Evolutionary conservation across 73 alveolate species (phyloP).

Genomic region (Paramecium pentaurelia): DNA sequence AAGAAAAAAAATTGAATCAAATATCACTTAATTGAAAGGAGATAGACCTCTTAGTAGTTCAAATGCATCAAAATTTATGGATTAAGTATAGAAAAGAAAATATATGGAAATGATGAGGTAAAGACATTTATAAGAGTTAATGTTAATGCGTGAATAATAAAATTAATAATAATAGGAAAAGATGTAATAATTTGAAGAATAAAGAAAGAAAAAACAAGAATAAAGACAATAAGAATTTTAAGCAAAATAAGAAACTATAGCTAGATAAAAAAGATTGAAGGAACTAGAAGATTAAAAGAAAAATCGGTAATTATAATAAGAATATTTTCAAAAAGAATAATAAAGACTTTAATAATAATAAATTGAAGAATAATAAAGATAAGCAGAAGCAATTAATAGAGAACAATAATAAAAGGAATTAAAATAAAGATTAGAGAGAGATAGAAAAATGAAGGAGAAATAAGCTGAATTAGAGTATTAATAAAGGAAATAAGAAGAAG

Average conservation of each 20-base stretch:
- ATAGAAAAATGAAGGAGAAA: background rate
- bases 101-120: background rate
- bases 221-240: background rate
- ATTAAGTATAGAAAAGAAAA: background rate
- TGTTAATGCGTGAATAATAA: constrained; percentile 1
- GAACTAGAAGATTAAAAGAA: constrained; percentile 26
- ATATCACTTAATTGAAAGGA: background rate
- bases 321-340: constrained; percentile 19
- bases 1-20: background rate
- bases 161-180: background rate
- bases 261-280: constrained; percentile 2
- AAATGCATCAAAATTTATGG: constrained; percentile 17
- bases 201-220: background rate
- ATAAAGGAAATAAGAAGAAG: constrained; percentile 19
- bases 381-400: background rate
- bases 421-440: constrained; percentile 25
- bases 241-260: background rate
- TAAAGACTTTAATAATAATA: background rate
- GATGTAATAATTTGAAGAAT: background rate
- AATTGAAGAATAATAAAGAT: constrained; percentile 3
- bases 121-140: background rate
- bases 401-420: background rate
- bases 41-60: background rate
- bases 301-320: background rate
- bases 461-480: background rate